A percentile compares a stretch with the other conserved stretches of the same genome.
These are phyloP conservation scores for Eimeria necatrix DNA, from an alignment of 169 alveolate genomes.

Conservation along the genomic window DNA sequence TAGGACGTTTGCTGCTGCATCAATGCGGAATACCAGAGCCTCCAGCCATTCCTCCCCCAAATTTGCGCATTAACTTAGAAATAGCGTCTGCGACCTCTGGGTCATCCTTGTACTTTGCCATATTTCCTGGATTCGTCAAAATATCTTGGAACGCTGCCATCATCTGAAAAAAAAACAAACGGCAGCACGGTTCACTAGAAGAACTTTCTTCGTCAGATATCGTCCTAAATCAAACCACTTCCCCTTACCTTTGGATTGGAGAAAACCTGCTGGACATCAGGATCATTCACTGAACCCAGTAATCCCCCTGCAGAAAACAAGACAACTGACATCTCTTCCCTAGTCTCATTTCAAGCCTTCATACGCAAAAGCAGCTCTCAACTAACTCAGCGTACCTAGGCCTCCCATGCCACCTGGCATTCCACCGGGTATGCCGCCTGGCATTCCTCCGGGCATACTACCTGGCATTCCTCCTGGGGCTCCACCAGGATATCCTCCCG, in stretches of 20 bases:
- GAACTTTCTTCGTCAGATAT: neutral
- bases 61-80: conserved; percentile 74
- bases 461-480: conserved; percentile 86
- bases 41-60: conserved; percentile 81
- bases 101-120: conserved; percentile 85
- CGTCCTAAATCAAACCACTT: neutral
- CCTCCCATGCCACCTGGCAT: conserved; percentile 84
- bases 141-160: conserved; percentile 86
- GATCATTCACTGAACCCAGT: conserved; percentile 80
- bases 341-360: neutral
- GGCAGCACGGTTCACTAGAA: neutral
- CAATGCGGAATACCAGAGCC: conserved; percentile 49
- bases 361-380: neutral
- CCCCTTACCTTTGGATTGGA: conserved; percentile 81
- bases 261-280: conserved; percentile 72
- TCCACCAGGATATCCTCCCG: conserved; percentile 86
- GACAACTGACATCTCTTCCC: no score
- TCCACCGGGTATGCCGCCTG: conserved; percentile 85
- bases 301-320: conserved; percentile 68
- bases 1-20: neutral
- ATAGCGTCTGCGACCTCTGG: conserved; percentile 85
- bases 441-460: conserved; percentile 82
- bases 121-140: conserved; percentile 86
- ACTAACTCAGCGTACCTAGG: neutral
- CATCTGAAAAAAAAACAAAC: conserved; percentile 79